Evolutionary conservation across 2,329 filamentous ascomycete species (phyloP), one percentile per base, ranked within the genome.

Genomic region (Pezicula carpinea): DNA sequence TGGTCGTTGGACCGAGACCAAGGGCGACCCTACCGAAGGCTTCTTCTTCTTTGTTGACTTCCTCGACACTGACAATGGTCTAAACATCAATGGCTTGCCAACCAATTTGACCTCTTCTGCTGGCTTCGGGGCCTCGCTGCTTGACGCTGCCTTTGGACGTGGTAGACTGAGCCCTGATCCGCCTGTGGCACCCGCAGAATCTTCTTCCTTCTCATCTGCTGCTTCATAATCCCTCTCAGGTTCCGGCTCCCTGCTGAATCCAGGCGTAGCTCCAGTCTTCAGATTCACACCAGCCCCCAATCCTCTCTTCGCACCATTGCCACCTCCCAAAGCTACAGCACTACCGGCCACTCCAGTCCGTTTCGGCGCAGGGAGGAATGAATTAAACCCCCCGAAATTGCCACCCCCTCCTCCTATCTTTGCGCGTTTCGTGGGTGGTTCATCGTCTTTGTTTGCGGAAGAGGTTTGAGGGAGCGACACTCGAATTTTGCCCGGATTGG

Each of bases 331-430:
- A 11, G 67, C 59, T 43, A 66, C 63, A 14, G 62, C 50, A 54
- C 69, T 64, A 43, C 69, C 60, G 51, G 77, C 75, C 63, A 54
- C 52, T 21, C 50, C 57, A 38, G 69, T 57, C 49, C 75, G 73
- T 62, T 96, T 97, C 4, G 92, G 91, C 21, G 91, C 76, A 3
- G 92, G 92, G 17, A 97, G 75, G 56, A 96, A 82, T 2, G 89
- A 83, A 64, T 92, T 93, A 71, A 96, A 93, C 2, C 84, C 87
- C 43, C 86, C 78, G 59, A 95, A 91, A 4, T 11, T 29, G 13
- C 26, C 22, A 23, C 78, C 76, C 22, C 83, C 81, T 3, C 77
- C 54, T 18, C 74, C 76, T 2, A 79, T 79, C 42, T 82, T 82
- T 15, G 79, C 75, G 50, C 85, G 83, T 64, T 96, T 96, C 1